phyloP scores from a whole-genome alignment of 371 early-diverging fungal genomes.

The Mucor velutinosus region DNA sequence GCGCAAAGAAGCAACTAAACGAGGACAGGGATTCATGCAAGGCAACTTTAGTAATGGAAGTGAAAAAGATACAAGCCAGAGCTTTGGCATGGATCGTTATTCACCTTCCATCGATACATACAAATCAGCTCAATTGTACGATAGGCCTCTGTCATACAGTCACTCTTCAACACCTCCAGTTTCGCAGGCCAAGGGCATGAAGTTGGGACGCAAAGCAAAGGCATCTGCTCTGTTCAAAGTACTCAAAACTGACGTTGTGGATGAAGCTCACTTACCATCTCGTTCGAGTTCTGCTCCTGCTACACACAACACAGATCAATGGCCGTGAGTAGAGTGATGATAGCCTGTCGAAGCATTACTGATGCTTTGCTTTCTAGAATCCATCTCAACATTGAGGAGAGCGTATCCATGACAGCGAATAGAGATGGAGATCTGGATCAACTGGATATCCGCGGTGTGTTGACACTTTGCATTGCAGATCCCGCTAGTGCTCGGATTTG shows the following conservation, averaged over 20 bases:
- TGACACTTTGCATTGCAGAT: slow-evolving; percentile 79
- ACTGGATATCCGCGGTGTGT: slow-evolving; percentile 91
- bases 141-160: slow-evolving; percentile 23
- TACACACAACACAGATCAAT: slow-evolving; percentile 17
- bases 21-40: slow-evolving; percentile 64
- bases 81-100: slow-evolving; percentile 36
- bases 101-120: slow-evolving; percentile 53
- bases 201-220: slow-evolving; percentile 87
- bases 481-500: slow-evolving; percentile 59
- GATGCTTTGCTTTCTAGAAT: slow-evolving; percentile 53
- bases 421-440: slow-evolving; percentile 90
- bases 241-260: slow-evolving; percentile 80
- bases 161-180: slow-evolving; percentile 38
- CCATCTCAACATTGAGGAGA: slow-evolving; percentile 87
- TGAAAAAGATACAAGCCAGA: slow-evolving; percentile 17
- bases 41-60: slow-evolving; percentile 48
- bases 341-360: too few relatives aligned
- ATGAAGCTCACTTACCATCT: neutral
- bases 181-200: slow-evolving; percentile 85
- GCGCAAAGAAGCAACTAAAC: slow-evolving; percentile 80
- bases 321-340: neutral
- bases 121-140: slow-evolving; percentile 24
- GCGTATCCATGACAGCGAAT: slow-evolving; percentile 76
- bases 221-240: slow-evolving; percentile 76
- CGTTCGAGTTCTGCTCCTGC: slow-evolving; percentile 14